A percentile compares a stretch with the other conserved stretches of the same genome.
These are phyloP conservation scores for Chaetomiaceae sp. DNA, from an alignment of 2,329 filamentous ascomycete genomes.

Conservation along the genomic window DNA sequence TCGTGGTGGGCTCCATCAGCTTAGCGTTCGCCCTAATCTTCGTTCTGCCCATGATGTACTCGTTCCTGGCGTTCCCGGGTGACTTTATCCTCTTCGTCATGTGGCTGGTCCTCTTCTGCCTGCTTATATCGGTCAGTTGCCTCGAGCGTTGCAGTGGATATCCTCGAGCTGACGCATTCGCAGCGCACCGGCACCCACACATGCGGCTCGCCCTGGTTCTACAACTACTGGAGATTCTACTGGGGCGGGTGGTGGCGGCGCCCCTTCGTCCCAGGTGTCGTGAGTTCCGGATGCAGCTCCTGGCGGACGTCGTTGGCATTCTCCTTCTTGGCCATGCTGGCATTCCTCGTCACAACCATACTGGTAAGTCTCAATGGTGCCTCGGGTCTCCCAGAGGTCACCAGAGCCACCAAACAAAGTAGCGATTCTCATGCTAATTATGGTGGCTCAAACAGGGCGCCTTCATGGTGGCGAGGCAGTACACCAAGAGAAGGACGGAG, in stretches of 20 bases:
- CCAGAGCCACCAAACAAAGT: too few relatives aligned
- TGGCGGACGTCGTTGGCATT: slow-evolving; percentile 19
- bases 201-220: slow-evolving; percentile 18
- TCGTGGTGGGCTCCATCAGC: slow-evolving; percentile 16
- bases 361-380: slow-evolving; percentile 18
- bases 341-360: slow-evolving; percentile 14
- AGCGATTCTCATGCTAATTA: too few relatives aligned
- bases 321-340: slow-evolving; percentile 18
- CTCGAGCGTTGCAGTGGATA: neutral
- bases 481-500: neutral
- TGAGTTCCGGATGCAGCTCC: slow-evolving; percentile 8
- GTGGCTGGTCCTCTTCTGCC: slow-evolving; percentile 20
- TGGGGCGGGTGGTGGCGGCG: slow-evolving; percentile 16
- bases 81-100: slow-evolving; percentile 19
- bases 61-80: slow-evolving; percentile 15
- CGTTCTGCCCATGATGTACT: slow-evolving; percentile 16
- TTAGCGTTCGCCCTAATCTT: slow-evolving; percentile 16
- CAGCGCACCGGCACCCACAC: slow-evolving; percentile 12
- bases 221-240: slow-evolving; percentile 19
- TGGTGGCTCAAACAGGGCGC: too few relatives aligned
- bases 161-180: neutral
- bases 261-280: neutral
- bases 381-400: too few relatives aligned
- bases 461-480: slow-evolving; percentile 4
- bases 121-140: slow-evolving; percentile 15